phyloP scores from a whole-genome alignment of 2,329 filamentous ascomycete species.

The Exophiala spinifera region DNA sequence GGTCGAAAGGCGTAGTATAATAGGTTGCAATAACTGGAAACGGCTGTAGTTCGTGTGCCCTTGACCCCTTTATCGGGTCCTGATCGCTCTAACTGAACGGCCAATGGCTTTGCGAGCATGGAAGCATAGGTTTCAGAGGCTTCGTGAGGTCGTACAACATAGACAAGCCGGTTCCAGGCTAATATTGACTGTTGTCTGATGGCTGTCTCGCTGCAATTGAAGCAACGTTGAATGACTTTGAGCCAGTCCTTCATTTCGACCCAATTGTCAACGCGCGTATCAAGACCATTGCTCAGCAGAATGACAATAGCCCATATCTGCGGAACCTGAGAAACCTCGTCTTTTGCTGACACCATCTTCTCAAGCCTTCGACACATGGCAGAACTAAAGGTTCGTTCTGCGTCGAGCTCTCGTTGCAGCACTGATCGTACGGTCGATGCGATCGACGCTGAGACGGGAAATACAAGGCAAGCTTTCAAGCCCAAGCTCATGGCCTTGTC shows the following conservation, averaged over 20 bases:
- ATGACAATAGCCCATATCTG: conserved; percentile 86
- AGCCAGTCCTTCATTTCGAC: conserved; percentile 72
- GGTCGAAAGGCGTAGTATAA: conserved; percentile 81
- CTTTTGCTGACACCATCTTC: conserved; percentile 61
- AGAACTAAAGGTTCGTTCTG: conserved; percentile 63
- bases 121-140: conserved; percentile 54
- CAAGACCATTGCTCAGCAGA: conserved; percentile 66
- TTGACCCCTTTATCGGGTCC: conserved; percentile 48
- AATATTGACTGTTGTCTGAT: conserved; percentile 74
- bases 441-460: conserved; percentile 67
- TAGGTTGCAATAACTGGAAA: conserved; percentile 74
- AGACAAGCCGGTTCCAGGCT: conserved; percentile 84
- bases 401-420: conserved; percentile 49
- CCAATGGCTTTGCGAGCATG: conserved; percentile 66
- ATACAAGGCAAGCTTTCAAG: conserved; percentile 63
- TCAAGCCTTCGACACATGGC: conserved; percentile 66
- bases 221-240: conserved; percentile 73
- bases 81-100: conserved; percentile 66
- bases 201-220: conserved; percentile 71
- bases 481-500: conserved; percentile 71
- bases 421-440: conserved; percentile 59
- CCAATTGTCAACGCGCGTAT: conserved; percentile 63
- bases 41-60: conserved; percentile 51
- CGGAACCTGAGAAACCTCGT: conserved; percentile 66
- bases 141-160: conserved; percentile 64